Conservation (phyloP, 371 early-diverging fungal species). For the Umbelopsis sp. region DNA sequence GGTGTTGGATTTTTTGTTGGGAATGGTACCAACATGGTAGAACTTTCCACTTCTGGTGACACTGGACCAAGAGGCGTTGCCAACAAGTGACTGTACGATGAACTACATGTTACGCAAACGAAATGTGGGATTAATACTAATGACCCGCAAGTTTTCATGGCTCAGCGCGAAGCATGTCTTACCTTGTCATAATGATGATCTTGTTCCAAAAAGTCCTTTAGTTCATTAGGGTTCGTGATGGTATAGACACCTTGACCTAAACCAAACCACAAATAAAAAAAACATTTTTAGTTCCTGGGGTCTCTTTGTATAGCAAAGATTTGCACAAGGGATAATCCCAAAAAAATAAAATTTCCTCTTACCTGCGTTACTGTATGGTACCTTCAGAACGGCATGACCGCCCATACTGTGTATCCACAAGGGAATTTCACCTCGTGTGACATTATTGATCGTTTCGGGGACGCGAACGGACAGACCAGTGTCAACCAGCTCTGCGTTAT, state of each 20-base stretch:
- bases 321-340: too few relatives aligned
- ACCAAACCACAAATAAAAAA: neutral
- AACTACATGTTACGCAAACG: constrained; percentile 44
- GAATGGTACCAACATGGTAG: constrained; percentile 93
- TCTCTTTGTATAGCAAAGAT: neutral
- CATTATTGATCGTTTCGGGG: constrained; percentile 91
- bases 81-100: constrained; percentile 92
- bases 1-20: constrained; percentile 87
- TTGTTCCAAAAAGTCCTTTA: constrained; percentile 75
- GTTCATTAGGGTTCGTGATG: constrained; percentile 81
- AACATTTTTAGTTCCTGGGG: neutral
- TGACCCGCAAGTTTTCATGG: neutral
- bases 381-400: constrained; percentile 91
- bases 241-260: constrained; percentile 92
- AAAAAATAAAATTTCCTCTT: constrained; percentile 6
- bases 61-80: constrained; percentile 91
- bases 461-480: constrained; percentile 80
- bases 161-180: neutral
- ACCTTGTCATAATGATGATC: constrained; percentile 91
- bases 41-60: constrained; percentile 79
- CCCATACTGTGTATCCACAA: constrained; percentile 89
- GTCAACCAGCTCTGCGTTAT: constrained; percentile 78
- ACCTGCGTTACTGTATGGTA: constrained; percentile 93
- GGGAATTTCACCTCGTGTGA: constrained; percentile 85
- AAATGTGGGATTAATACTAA: neutral